Evolutionary conservation across 1,139 yeast genomes (phyloP), one percentile per base, ranked within the genome.

Genomic region (Hansenula lynferdii): DNA sequence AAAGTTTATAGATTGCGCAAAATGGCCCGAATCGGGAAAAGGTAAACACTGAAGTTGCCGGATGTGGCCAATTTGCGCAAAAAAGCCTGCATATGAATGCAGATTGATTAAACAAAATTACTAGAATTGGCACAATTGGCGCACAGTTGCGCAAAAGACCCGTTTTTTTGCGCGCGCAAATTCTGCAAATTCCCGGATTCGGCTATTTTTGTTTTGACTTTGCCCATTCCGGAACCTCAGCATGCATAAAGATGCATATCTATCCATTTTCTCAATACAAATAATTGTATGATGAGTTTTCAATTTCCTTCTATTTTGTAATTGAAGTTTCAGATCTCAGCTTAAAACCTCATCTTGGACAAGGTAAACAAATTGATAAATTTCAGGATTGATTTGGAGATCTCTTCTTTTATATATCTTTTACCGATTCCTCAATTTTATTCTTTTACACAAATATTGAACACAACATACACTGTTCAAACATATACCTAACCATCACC

Each of bases 171-270:
- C 28, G 28, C 28, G 4, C 17, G 9, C 16, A 21, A 8, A 11
- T 14, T n/a, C 16, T 15, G 16, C 17, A n/a, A 30, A 22, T 16
- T 30, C 16, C 33, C 33, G 27, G 33, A 30, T 30, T 10, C 7
- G 25, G 33, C 10, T 18, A 19, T 29, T 19, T 19, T 29, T 34
- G 44, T 43, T 43, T 36, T 41, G 42, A 33, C 30, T 35, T 42
- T 42, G 26, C 49, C 48, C 18, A 3, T 14, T 30, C 22, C 14
- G 29, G 29, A 10, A 5, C 26, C 43, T 24, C 21, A 45, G 44
- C 11, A 26, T 28, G 40, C 21, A 27, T 27, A 38, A 26, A 42
- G 33, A 14, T 16, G 25, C 14, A n/a, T 8, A 11, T 15, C 24
- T 11, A 24, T 14, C 8, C 10, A 16, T 30, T 30, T 30, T 36